Evolutionary conservation across 2,329 filamentous ascomycete genomes (phyloP), one percentile per base, ranked within the genome.

Genomic region (Pseudogymnoascus sp.): DNA sequence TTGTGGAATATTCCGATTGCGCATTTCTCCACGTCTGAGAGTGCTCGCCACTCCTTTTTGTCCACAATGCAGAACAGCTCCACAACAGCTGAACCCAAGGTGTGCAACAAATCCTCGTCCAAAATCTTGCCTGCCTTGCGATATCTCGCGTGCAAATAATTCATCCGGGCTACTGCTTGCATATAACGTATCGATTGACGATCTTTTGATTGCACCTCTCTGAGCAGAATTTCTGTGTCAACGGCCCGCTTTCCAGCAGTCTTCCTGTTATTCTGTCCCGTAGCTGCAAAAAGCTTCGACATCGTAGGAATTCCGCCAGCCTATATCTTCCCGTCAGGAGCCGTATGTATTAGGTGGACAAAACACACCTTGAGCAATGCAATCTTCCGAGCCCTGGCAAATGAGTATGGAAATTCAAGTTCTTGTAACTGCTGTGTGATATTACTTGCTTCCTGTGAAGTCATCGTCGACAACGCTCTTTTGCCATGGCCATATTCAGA

Each of bases 361-460:
- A 70, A 67, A 73, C 73, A 6, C 73, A 56, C 42, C 42, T 47
- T 47, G 42, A 47, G 18, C 4, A 74, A 62, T 14, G 72, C 67
- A 7, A 73, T 65, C 44, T 61, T 67, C 16, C 67, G 65, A 28
- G 69, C 69, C 47, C 70, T 73, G 25, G 63, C 59, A 35, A 73
- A 70, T 3, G 69, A 64, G 31, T 70, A 68, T n/a, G 72, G 72
- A 61, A 74, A 74, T 44, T 74, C 72, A 5, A 73, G 63, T n/a
- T 72, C 69, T 67, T 70, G 70, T 5, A 74, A 60, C 38, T 71
- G 64, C 3, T 35, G 62, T 23, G 72, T 66, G 7, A 73, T 74
- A 5, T 47, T 60, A 65, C 70, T 65, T 5, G 72, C 71, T 66
- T 74, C 72, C 40, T 70, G 63, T 25, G 66, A 64, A 7, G 71